Base-by-base conservation (phyloP, 768 basidiomycete genomes). In the Solioccasus polychromus region DNA sequence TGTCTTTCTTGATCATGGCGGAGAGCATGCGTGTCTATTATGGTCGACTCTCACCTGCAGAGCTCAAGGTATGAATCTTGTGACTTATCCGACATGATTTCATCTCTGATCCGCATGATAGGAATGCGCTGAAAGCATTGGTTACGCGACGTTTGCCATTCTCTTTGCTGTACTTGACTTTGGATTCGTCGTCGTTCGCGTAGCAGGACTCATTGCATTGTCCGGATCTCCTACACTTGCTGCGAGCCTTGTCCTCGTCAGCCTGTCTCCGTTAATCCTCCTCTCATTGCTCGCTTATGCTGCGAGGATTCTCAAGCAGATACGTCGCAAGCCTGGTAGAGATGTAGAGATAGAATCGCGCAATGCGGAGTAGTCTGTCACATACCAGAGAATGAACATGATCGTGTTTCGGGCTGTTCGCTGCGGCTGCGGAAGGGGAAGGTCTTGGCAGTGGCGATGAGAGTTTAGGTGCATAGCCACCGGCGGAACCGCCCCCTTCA, bases 21-120 rank as follows among this genome's bases (percentile, higher is more conserved):
- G 59, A 62, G 42, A 52, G 25, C 9, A 51, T 57, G 8, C 55
- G 42, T 19, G 18, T 60, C 2, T 42, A 41, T 7, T 60, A 61
- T 18, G 55, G 47, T 42, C 48, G 61, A 36, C 52, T 63, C 35
- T 41, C 61, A 32, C 43, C 61, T 30, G n/a, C 24, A 1, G 38
- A 60, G 20, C 44, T 63, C 1, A 63, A 63, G 55, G 60, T 60
- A 54, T n/a, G 2, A 1, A n/a, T 23, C 32, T 22, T 17, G n/a
- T 11, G 8, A 6, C 14, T 3, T n/a, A 22, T 24, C 15, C 5
- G 18, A 20, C 14, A 32, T 19, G 1, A 8, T 12, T 8, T 32
- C 14, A 32, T 12, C 31, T 12, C n/a, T 32, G n/a, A 32, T 15
- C 7, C 5, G 6, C 14, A 15, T 15, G 5, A 8, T 15, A 32